These are phyloP conservation scores for Grammothele lineata DNA, from an alignment of 768 basidiomycete genomes.

Conservation along the genomic window DNA sequence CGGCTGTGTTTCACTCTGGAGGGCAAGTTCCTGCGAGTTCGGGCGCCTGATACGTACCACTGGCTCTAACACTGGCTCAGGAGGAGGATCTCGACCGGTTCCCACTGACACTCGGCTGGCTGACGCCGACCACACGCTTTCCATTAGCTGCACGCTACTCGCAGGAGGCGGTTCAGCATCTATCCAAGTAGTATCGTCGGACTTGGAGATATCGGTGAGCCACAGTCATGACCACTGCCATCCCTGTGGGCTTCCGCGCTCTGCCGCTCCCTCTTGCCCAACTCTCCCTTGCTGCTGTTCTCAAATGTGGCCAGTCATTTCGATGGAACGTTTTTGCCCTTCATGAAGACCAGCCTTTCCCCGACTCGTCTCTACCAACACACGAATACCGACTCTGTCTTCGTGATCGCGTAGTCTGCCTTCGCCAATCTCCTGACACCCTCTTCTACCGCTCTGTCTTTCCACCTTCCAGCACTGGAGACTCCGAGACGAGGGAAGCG, in stretches of 20 bases:
- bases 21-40: too few relatives aligned
- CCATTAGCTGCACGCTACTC: too few relatives aligned
- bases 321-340: slow-evolving; percentile 65
- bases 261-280: slow-evolving; percentile 63
- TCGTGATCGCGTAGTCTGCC: slow-evolving; percentile 77
- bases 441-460: slow-evolving; percentile 72
- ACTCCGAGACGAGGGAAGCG: slow-evolving; percentile 38
- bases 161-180: too few relatives aligned
- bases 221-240: slow-evolving; percentile 5
- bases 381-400: slow-evolving; percentile 80
- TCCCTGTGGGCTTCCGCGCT: slow-evolving; percentile 40
- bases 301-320: slow-evolving; percentile 84
- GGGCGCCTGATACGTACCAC: too few relatives aligned
- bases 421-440: slow-evolving; percentile 62
- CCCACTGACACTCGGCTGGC: too few relatives aligned
- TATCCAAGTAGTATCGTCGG: too few relatives aligned
- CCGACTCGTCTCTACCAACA: slow-evolving; percentile 21
- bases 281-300: slow-evolving; percentile 70
- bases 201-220: too few relatives aligned
- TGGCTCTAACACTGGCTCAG: too few relatives aligned
- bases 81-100: too few relatives aligned
- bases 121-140: too few relatives aligned
- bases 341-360: slow-evolving; percentile 4
- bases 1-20: too few relatives aligned
- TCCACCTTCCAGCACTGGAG: slow-evolving; percentile 37